These are phyloP conservation scores for Fraxinus sp. DNA, from an alignment of 305 asterid genomes.

Conservation along the genomic window DNA sequence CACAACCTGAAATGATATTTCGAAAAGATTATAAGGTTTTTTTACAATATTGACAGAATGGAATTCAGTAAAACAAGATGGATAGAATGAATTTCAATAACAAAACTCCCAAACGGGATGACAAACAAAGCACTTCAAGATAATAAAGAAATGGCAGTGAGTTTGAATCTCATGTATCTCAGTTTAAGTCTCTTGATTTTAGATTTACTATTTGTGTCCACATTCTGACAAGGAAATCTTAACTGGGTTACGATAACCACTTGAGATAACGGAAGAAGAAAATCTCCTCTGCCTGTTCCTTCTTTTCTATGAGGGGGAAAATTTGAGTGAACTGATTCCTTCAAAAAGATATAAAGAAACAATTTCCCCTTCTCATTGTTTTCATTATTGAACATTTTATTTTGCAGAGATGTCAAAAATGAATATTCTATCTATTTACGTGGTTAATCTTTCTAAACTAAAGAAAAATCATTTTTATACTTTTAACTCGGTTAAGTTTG, in stretches of 20 bases:
- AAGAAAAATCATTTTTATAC: not conserved
- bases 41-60: not conserved
- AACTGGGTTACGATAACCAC: not conserved
- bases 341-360: not conserved
- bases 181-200: not conserved
- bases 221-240: not conserved
- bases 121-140: not conserved
- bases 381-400: not conserved
- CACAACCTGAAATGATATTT: constrained; percentile 58
- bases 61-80: not conserved
- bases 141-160: not conserved
- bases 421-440: not conserved
- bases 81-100: not conserved
- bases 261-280: not conserved
- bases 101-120: not conserved
- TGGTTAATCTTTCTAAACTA: not conserved
- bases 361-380: not conserved
- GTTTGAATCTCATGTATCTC: not conserved
- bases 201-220: not conserved
- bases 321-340: not conserved
- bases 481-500: not conserved
- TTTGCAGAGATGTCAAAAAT: not conserved
- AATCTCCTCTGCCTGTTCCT: not conserved
- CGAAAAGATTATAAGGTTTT: constrained; percentile 5
- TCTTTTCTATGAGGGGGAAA: not conserved